Conservation (phyloP, 495 filamentous ascomycete genomes). For the Clohesyomyces aquaticus region DNA sequence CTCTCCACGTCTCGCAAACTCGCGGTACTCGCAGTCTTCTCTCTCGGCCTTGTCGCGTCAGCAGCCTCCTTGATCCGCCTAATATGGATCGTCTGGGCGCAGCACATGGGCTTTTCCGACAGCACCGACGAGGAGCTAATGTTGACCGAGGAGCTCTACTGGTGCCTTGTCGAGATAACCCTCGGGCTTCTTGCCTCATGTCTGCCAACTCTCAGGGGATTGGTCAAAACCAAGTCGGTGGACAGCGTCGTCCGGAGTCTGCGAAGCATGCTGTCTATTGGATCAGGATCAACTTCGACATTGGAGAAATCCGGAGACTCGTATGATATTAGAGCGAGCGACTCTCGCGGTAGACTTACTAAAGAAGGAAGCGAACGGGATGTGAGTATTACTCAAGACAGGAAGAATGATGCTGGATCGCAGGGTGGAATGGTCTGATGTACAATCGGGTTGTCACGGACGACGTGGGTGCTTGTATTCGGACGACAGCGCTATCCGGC, state of each 20-base stretch:
- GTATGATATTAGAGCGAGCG: too few species aligned
- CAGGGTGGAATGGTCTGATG: too few species aligned
- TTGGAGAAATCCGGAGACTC: too few species aligned
- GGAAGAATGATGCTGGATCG: too few species aligned
- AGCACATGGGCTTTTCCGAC: background rate
- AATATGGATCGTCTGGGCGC: constrained; percentile 5
- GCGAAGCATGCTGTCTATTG: constrained; percentile 11
- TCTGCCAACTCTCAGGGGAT: constrained; percentile 10
- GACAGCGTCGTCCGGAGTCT: constrained; percentile 14
- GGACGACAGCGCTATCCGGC: too few species aligned
- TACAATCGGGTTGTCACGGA: too few species aligned
- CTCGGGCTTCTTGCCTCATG: constrained; percentile 12
- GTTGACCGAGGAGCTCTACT: constrained; percentile 8
- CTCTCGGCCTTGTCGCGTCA: constrained; percentile 4
- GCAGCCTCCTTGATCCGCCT: constrained; percentile 9
- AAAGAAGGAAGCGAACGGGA: too few species aligned
- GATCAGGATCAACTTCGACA: constrained; percentile 8
- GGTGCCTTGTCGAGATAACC: constrained; percentile 6
- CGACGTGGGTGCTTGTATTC: too few species aligned
- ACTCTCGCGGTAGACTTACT: too few species aligned
- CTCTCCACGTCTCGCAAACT: background rate
- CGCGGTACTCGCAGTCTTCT: constrained; percentile 10
- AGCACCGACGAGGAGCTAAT: constrained; percentile 10
- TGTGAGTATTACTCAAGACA: too few species aligned
- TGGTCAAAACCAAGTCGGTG: constrained; percentile 1